Percentiles rank a stretch among this genome's conserved stretches.
Evolutionary conservation across 345 rosid species (phyloP).

Genomic region (Cochlearia excelsa): DNA sequence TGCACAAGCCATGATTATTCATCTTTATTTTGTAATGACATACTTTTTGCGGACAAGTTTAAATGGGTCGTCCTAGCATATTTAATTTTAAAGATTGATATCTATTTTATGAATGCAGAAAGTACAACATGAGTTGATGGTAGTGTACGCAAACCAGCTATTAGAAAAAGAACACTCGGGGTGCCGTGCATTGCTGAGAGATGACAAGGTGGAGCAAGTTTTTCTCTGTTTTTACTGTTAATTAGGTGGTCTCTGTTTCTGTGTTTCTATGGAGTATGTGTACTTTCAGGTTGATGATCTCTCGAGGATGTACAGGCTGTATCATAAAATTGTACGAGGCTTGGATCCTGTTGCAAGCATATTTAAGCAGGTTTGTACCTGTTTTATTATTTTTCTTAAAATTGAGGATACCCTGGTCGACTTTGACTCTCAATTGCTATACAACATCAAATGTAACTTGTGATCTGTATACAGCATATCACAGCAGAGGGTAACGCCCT

Average conservation of each 20-base stretch:
- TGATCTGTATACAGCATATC: conserved; percentile 45
- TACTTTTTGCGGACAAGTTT: background rate
- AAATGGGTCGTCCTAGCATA: background rate
- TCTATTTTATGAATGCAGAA: conserved; percentile 42
- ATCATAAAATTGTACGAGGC: conserved; percentile 49
- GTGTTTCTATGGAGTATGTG: background rate
- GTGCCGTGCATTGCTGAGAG: conserved; percentile 65
- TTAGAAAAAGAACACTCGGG: conserved; percentile 89
- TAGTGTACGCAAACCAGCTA: conserved; percentile 50
- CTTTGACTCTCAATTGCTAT: too few species aligned
- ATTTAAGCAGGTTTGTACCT: conserved; percentile 45
- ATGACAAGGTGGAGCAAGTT: conserved; percentile 53
- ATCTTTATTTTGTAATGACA: background rate
- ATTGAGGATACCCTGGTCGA: background rate
- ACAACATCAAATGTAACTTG: background rate
- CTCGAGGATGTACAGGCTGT: conserved; percentile 86
- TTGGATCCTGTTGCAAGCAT: conserved; percentile 64
- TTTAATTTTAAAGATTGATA: background rate
- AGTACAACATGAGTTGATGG: conserved; percentile 80
- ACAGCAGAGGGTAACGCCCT: conserved; percentile 69
- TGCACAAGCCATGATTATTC: background rate
- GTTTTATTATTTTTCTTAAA: background rate
- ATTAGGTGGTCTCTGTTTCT: background rate
- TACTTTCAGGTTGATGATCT: conserved; percentile 45
- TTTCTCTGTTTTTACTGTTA: background rate